Percentiles rank a stretch among this genome's conserved stretches.
Conservation (phyloP, 352 stramenopile species). For the Globisporangium nodosum region DNA sequence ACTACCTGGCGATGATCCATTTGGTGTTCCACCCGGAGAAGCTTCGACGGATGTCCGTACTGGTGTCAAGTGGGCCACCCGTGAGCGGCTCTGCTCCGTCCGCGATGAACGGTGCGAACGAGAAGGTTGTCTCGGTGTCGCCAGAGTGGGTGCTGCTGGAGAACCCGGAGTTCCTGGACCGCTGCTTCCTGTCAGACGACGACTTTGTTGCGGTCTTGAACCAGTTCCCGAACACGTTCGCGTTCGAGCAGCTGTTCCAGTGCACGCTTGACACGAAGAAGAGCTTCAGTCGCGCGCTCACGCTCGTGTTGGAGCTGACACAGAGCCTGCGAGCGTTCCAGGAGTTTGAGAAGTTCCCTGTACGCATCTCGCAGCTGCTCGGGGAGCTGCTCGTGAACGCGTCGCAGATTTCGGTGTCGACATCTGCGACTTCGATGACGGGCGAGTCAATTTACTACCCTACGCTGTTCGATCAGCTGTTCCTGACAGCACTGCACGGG, state of each 20-base stretch:
- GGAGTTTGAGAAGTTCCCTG: constrained; percentile 78
- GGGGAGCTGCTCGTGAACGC: constrained; percentile 57
- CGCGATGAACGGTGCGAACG: constrained; percentile 19
- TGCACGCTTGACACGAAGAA: constrained; percentile 75
- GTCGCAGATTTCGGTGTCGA: constrained; percentile 42
- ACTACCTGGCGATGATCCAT: constrained; percentile 84
- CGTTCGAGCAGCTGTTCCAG: constrained; percentile 68
- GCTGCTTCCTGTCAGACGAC: constrained; percentile 77
- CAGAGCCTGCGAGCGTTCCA: constrained; percentile 65
- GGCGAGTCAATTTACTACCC: constrained; percentile 52
- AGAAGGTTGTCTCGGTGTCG: constrained; percentile 27
- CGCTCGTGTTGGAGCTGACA: constrained; percentile 70
- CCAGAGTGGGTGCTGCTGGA: constrained; percentile 81
- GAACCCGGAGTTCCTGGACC: constrained; percentile 76
- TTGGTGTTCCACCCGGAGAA: constrained; percentile 85
- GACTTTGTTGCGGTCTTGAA: constrained; percentile 81
- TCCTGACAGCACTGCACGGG: constrained; percentile 73
- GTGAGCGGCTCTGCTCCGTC: constrained; percentile 15
- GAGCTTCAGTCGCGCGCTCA: constrained; percentile 68
- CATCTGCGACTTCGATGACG: constrained; percentile 14
- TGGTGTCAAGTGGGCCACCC: constrained; percentile 58
- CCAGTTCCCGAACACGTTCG: constrained; percentile 83
- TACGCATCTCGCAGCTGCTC: constrained; percentile 62
- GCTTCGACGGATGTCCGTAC: constrained; percentile 54
- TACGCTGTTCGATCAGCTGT: constrained; percentile 82